Percentiles rank a stretch among this genome's conserved stretches.
Evolutionary conservation across 169 alveolate genomes (phyloP).

Genomic region (Plasmodium falciparum): DNA sequence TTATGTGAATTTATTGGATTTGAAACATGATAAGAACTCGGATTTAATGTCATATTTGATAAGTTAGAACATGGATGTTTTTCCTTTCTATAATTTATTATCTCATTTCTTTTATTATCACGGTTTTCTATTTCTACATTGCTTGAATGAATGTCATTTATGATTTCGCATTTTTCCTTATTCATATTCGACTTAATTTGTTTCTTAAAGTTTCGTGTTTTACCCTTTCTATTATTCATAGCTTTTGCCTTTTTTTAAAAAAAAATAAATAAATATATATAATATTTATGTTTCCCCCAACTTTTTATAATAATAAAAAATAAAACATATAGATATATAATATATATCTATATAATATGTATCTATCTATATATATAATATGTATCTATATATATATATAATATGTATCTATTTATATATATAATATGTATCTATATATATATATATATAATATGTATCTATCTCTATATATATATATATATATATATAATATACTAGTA

Average conservation of each 20-base stretch:
- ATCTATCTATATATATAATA: no score
- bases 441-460: no score
- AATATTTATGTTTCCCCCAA: conserved; percentile 1
- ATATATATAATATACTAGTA: no score
- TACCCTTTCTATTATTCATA: conserved; percentile 19
- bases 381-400: no score
- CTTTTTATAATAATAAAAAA: conserved; percentile 2
- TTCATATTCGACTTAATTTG: conserved; percentile 20
- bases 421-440: no score
- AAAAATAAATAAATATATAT: conserved; percentile 1
- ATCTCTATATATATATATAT: no score
- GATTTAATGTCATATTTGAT: conserved; percentile 22
- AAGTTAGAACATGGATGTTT: conserved; percentile 33
- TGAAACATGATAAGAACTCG: not conserved
- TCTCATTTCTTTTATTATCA: conserved; percentile 22
- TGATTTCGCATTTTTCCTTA: conserved; percentile 14
- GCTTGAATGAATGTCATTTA: conserved; percentile 14
- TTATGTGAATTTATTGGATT: conserved; percentile 11
- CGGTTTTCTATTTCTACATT: conserved; percentile 24
- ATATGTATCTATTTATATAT: no score
- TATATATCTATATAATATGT: no score
- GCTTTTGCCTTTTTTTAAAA: conserved; percentile 36
- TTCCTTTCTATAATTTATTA: conserved; percentile 19
- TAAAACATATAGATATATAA: not conserved
- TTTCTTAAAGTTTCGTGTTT: conserved; percentile 2